These are phyloP conservation scores for Isatis tinctoria DNA, from an alignment of 345 rosid species.

Conservation along the genomic window DNA sequence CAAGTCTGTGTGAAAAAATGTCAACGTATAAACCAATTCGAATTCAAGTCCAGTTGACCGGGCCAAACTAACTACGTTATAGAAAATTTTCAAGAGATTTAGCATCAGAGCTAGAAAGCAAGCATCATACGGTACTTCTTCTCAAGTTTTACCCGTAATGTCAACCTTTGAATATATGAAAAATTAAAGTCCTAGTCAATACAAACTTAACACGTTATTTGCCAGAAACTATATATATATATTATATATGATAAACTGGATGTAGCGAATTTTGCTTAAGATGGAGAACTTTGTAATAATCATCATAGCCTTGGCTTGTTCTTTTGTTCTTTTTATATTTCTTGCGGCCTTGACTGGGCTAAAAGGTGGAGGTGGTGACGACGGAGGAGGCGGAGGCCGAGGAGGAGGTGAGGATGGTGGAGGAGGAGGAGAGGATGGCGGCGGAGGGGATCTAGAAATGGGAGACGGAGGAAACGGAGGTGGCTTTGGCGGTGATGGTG, in stretches of 20 bases:
- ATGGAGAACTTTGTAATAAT: not conserved
- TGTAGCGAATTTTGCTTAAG: not conserved
- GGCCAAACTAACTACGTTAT: not conserved
- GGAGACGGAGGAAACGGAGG: not conserved
- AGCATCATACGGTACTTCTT: not conserved
- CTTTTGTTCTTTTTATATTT: not conserved
- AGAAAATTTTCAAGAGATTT: not conserved
- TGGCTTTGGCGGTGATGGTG: not conserved
- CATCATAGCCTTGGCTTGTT: slow-evolving; percentile 1
- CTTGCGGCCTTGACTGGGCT: not conserved
- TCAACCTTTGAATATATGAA: not conserved
- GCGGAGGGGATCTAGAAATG: not conserved
- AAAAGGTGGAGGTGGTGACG: slow-evolving; percentile 11
- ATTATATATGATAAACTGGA: not conserved
- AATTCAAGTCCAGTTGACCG: not conserved
- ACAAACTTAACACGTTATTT: not conserved
- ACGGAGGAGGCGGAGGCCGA: not conserved
- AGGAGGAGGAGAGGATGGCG: not conserved
- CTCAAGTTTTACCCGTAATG: slow-evolving; percentile 19
- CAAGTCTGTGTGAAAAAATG: not conserved
- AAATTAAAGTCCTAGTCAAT: slow-evolving; percentile 8
- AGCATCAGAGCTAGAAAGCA: not conserved
- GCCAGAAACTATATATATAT: not conserved
- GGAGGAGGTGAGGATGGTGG: not conserved
- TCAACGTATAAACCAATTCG: slow-evolving; percentile 6